Evolutionary conservation across 257 asterid genomes (phyloP).

Genomic region (Apocynum venetum): DNA sequence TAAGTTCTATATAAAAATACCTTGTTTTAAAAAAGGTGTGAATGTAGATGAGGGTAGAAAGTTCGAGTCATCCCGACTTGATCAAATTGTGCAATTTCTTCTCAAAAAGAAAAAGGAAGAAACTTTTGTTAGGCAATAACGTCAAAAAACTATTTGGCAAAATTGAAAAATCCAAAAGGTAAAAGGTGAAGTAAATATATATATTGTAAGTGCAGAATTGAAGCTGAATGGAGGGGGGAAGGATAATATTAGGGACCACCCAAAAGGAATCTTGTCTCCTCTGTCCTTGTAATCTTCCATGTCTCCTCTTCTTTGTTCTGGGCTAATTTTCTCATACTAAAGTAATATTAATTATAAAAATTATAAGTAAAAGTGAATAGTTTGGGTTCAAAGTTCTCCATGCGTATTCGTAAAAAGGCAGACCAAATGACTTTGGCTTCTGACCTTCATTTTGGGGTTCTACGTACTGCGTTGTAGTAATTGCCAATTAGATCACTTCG

Average conservation of each 20-base stretch:
- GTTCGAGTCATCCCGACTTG: too few relatives aligned
- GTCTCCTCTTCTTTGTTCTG: conserved; percentile 6
- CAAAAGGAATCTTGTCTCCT: conserved; percentile 7
- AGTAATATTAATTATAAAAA: too few relatives aligned
- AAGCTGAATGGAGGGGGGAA: not conserved
- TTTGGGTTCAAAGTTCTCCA: conserved; percentile 8
- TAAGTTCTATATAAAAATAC: too few relatives aligned
- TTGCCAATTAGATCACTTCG: too few relatives aligned
- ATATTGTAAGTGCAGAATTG: not conserved
- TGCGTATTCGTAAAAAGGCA: conserved; percentile 3
- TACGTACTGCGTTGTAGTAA: not conserved
- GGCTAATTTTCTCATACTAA: not conserved
- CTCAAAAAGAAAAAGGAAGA: too few relatives aligned
- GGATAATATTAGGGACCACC: not conserved
- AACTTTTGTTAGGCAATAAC: too few relatives aligned
- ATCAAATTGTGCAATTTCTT: too few relatives aligned
- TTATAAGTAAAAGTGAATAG: not conserved
- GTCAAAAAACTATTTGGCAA: too few relatives aligned
- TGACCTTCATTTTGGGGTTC: not conserved
- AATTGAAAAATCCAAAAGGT: too few relatives aligned
- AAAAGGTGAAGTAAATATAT: not conserved
- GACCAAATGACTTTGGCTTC: not conserved
- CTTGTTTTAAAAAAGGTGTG: too few relatives aligned
- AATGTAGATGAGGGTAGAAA: too few relatives aligned
- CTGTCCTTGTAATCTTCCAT: not conserved